These are phyloP conservation scores for Hypoxylon trugodes DNA, from an alignment of 495 filamentous ascomycete species.

Conservation along the genomic window DNA sequence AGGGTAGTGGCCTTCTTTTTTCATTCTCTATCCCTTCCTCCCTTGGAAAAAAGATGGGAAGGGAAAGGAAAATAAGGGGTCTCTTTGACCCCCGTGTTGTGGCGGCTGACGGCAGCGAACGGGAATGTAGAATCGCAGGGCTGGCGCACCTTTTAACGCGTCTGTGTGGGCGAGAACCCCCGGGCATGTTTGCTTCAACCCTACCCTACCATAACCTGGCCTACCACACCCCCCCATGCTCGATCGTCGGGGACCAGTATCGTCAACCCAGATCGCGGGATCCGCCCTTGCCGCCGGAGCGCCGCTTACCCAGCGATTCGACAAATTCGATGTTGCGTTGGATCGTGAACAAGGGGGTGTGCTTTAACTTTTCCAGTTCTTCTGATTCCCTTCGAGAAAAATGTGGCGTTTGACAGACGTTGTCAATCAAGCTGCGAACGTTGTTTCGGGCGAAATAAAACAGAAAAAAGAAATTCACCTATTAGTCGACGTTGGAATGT, in stretches of 20 bases:
- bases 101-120: slow-evolving; percentile 36
- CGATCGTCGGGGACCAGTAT: slow-evolving; percentile 35
- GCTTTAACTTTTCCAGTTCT: too few species aligned
- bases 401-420: background rate
- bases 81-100: slow-evolving; percentile 37
- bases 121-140: slow-evolving; percentile 28
- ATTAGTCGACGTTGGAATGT: slow-evolving; percentile 13
- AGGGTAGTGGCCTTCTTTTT: too few species aligned
- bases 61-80: background rate
- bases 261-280: slow-evolving; percentile 40
- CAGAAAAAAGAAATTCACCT: slow-evolving; percentile 2
- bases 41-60: slow-evolving; percentile 1
- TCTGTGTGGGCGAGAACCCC: slow-evolving; percentile 34
- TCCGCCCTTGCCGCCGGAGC: slow-evolving; percentile 31
- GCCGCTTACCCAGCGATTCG: slow-evolving; percentile 16
- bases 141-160: slow-evolving; percentile 30
- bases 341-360: slow-evolving; percentile 11
- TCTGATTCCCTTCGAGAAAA: slow-evolving; percentile 17
- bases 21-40: slow-evolving; percentile 9
- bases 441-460: background rate
- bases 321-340: slow-evolving; percentile 21
- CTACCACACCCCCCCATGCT: slow-evolving; percentile 18
- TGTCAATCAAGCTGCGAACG: slow-evolving; percentile 1
- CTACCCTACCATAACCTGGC: too few species aligned
- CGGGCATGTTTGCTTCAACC: slow-evolving; percentile 34